Base-by-base conservation (phyloP, 306 rosid genomes). In the Morella rubra region DNA sequence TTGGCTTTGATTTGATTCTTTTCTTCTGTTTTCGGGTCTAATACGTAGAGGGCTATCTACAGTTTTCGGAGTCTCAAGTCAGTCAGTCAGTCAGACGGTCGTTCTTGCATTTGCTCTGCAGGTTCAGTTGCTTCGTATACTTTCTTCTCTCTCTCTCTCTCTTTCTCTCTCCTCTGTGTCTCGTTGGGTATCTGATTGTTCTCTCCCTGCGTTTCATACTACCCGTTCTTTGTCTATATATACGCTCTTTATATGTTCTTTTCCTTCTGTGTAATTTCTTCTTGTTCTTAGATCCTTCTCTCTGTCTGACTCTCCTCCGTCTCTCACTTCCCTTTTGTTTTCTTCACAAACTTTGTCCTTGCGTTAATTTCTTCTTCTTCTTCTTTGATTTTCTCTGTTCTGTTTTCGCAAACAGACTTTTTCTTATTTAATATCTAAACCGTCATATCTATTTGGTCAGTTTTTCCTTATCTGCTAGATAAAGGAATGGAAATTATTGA, bases 401-500 rank as follows among this genome's bases (percentile, higher is more conserved):
- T 42, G 24, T 16, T 18, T 4, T 16, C 24, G 41, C 5, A 41
- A 0, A 8, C 70, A 41, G 5, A 24, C 12, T 58, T 65, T 69
- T 71, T 61, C 54, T 40, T 40, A 12, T 32, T 56, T 10, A 5
- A 41, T 76, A 7, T 69, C 64, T 22, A 69, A 81, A 45, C 24
- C 0, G 0, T 72, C 54, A 37, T 52, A 10, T 69, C 61, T 24
- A 76, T 74, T 72, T n/a, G 49, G 8, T 65, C 3, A 65, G 14
- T 42, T 42, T 42, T 42, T 65, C 20, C 49, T 4, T 10, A 6
- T 40, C 1, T 41, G 47, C 41, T 4, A 55, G 24, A 59, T 45
- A 4, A 64, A 65, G 67, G 44, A 27, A 81, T 78, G 91, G 71
- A 62, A 53, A 79, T 14, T 27, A 68, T 68, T 77, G 91, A 82